Base-by-base conservation (phyloP, 2,329 filamentous ascomycete genomes). In the Diaporthe longicolla region DNA sequence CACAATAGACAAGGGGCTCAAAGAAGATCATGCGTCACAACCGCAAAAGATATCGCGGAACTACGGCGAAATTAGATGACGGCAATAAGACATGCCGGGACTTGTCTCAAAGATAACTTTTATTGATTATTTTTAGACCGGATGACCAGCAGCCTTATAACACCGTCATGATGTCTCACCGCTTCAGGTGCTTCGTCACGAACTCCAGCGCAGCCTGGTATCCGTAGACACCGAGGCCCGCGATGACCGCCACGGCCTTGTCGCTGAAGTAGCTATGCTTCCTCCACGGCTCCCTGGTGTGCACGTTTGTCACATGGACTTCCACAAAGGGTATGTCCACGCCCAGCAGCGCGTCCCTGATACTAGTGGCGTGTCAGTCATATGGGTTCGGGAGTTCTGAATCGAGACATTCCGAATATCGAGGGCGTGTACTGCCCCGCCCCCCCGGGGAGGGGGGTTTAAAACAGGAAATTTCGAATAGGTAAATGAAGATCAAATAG, bases 221-320 rank as follows among this genome's bases (percentile, higher is more conserved):
- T 50, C 91, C 90, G 81, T 85, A 91, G 21, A 86, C 86, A 0
- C 91, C 91, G 80, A 95, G 77, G 0, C 93, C 93, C 77, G 91
- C 92, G 73, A 96, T 91, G 11, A 95, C 91, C 0, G 91, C 93
- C 35, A 89, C 88, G 0, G 93, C 93, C 85, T 95, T 95, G 81
- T 95, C 93, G 77, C 89, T 91, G 76, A 95, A 84, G 79, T 93
- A 95, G 76, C 92, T 94, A 76, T 93, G 90, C 77, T 91, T 88
- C 70, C 93, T 86, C 78, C 90, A 95, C 1, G 86, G 79, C 83
- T 95, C 94, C 11, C 94, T 83, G 40, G 90, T 88, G 81, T 95
- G 93, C 2, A 95, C 89, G 81, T 95, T 95, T 72, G 87, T 91
- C 45, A 95, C 88, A 81, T 95, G 93, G n/a, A 95, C 82, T 83